Evolutionary conservation across 1,284 basidiomycete species (phyloP).

Genomic region (Wolfiporia cocos): DNA sequence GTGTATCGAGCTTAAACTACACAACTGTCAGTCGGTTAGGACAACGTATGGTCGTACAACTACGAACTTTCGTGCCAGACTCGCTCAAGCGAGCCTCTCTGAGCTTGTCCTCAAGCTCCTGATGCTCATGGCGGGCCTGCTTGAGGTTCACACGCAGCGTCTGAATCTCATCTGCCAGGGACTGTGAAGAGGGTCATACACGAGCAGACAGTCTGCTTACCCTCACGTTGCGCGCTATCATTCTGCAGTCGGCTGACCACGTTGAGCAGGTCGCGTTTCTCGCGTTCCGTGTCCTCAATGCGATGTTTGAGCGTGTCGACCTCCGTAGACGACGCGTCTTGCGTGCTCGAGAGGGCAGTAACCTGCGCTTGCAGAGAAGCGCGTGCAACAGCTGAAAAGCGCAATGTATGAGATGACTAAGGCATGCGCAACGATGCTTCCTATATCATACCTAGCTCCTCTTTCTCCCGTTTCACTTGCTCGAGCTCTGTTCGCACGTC

Average conservation of each 20-base stretch:
- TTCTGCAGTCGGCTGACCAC: conserved; percentile 71
- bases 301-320: conserved; percentile 49
- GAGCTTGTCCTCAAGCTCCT: conserved; percentile 55
- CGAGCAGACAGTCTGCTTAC: too few relatives aligned
- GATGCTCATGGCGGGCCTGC: conserved; percentile 69
- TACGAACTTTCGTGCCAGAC: conserved; percentile 58
- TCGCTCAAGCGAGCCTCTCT: conserved; percentile 66
- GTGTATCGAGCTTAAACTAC: conserved; percentile 76
- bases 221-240: conserved; percentile 62
- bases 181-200: conserved; percentile 1
- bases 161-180: conserved; percentile 57
- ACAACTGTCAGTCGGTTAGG: conserved; percentile 1
- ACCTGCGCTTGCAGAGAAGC: conserved; percentile 49
- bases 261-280: conserved; percentile 73
- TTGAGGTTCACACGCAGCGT: conserved; percentile 62
- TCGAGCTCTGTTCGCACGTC: conserved; percentile 46
- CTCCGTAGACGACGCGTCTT: conserved; percentile 55
- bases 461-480: conserved; percentile 50
- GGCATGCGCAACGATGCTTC: not conserved
- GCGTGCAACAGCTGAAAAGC: conserved; percentile 41
- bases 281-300: conserved; percentile 67
- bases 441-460: conserved; percentile 49
- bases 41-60: not conserved
- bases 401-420: not conserved
- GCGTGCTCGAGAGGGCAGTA: conserved; percentile 43